These are phyloP conservation scores for Eutrema salsugineum DNA, from an alignment of 441 rosid genomes.

Conservation along the genomic window DNA sequence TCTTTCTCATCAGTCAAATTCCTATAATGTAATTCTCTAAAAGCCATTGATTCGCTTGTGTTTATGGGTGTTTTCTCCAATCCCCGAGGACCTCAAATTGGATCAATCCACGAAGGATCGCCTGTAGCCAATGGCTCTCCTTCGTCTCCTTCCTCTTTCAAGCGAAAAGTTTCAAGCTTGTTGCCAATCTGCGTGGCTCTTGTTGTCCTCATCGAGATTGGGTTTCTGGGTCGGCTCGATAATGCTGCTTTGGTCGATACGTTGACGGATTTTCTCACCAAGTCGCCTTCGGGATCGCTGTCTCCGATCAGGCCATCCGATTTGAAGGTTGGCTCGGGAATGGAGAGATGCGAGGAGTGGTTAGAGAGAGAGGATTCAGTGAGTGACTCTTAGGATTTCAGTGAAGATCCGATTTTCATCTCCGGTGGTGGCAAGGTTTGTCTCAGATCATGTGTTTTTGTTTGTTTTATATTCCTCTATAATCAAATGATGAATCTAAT, in stretches of 20 bases:
- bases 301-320: background rate
- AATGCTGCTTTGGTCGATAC: conserved; percentile 57
- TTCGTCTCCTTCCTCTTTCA: conserved; percentile 34
- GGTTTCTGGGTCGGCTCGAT: conserved; percentile 76
- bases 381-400: conserved; percentile 59
- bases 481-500: background rate
- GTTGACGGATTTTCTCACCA: conserved; percentile 37
- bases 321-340: conserved; percentile 5
- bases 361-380: conserved; percentile 69
- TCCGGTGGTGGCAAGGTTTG: conserved; percentile 50
- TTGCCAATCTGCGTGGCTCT: conserved; percentile 58
- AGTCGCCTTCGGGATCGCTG: background rate
- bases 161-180: conserved; percentile 55
- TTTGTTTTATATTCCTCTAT: background rate
- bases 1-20: background rate
- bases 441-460: background rate
- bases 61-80: conserved; percentile 49
- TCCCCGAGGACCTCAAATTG: conserved; percentile 45
- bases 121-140: conserved; percentile 32
- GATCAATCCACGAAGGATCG: conserved; percentile 37
- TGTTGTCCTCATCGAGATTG: conserved; percentile 66
- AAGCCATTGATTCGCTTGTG: background rate
- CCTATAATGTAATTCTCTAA: background rate
- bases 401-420: conserved; percentile 60
- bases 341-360: conserved; percentile 70